Evolutionary conservation across 257 asterid species (phyloP).

Genomic region (Solanum lignicaule): DNA sequence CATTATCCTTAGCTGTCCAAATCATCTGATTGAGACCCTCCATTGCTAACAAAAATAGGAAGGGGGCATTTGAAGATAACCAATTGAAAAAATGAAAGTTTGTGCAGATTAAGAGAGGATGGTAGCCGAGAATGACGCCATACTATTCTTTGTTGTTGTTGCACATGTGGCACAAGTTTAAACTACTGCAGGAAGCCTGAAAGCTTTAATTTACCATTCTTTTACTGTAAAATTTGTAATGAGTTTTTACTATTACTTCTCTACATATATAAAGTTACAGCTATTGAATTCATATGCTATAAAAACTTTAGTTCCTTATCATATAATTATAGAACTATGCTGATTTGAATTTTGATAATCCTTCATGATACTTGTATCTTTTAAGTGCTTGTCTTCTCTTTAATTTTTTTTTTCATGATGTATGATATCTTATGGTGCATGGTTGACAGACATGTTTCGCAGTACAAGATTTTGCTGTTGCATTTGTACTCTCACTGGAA

Average conservation of each 20-base stretch:
- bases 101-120: background rate
- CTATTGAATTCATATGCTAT: background rate
- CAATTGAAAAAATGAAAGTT: background rate
- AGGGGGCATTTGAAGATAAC: background rate
- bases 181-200: background rate
- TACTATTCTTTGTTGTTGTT: background rate
- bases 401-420: background rate
- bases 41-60: background rate
- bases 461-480: constrained; percentile 73
- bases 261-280: background rate
- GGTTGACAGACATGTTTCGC: constrained; percentile 67
- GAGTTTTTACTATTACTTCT: background rate
- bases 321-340: background rate
- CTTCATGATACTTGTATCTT: background rate
- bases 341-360: background rate
- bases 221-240: background rate
- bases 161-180: background rate
- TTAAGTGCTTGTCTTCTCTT: background rate
- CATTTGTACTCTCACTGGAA: constrained; percentile 92
- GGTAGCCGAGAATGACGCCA: background rate
- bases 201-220: background rate
- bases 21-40: background rate
- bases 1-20: background rate
- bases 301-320: background rate
- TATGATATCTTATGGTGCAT: background rate